Conservation (phyloP, 2,329 filamentous ascomycete genomes). For the Triangularia verruculosa region DNA sequence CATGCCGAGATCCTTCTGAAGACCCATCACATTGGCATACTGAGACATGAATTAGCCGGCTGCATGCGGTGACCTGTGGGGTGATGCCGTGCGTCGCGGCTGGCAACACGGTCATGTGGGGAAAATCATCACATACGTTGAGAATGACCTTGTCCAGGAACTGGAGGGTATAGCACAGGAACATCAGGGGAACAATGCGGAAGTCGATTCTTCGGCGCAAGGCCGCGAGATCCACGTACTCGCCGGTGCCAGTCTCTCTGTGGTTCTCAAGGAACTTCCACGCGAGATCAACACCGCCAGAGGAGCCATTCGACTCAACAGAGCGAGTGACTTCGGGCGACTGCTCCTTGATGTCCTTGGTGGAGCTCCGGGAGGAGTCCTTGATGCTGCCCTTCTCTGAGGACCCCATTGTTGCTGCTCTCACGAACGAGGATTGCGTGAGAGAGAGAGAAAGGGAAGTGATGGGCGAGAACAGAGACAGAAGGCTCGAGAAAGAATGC, state of each 20-base stretch:
- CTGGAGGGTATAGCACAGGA: conserved; percentile 59
- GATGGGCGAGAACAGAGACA: background rate
- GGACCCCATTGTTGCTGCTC: conserved; percentile 14
- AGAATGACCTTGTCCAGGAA: conserved; percentile 63
- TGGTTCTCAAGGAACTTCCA: conserved; percentile 46
- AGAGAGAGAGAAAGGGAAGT: background rate
- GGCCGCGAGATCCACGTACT: conserved; percentile 40
- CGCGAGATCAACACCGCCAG: conserved; percentile 41
- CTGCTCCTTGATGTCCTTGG: conserved; percentile 18
- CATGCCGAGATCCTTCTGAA: conserved; percentile 53
- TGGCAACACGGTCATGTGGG: background rate
- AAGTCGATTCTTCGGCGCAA: conserved; percentile 56
- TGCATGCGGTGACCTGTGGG: background rate
- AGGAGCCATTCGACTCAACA: conserved; percentile 6
- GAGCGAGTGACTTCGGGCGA: conserved; percentile 13
- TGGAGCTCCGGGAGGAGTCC: conserved; percentile 10
- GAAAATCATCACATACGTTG: conserved; percentile 45
- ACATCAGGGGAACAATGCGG: conserved; percentile 60
- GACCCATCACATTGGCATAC: conserved; percentile 66
- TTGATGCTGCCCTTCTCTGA: conserved; percentile 22
- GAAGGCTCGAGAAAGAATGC: background rate
- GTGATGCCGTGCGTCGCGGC: background rate
- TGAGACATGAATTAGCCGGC: conserved; percentile 31
- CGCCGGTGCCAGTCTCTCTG: conserved; percentile 33
- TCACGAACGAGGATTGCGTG: background rate